Conservation (phyloP, 371 early-diverging fungal species). For the Funneliformis caledonium region DNA sequence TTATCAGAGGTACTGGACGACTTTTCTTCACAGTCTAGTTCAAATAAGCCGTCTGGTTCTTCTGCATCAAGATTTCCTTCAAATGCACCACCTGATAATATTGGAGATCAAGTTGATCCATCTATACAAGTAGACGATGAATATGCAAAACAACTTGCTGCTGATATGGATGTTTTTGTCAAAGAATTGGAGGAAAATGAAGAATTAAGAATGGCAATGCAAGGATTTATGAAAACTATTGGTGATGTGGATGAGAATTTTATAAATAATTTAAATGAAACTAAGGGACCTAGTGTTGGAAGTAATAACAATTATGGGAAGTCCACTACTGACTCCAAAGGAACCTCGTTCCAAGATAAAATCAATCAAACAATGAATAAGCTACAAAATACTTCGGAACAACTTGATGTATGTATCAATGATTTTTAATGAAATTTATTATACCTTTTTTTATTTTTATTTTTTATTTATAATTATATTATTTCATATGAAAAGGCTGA, state of each 20-base stretch:
- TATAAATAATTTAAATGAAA: background rate
- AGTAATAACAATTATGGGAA: conserved; percentile 13
- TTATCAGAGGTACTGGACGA: conserved; percentile 59
- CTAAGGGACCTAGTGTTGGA: background rate
- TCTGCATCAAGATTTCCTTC: background rate
- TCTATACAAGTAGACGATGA: conserved; percentile 65
- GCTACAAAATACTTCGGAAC: conserved; percentile 80
- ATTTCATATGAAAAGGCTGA: conserved; percentile 56
- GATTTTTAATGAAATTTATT: background rate
- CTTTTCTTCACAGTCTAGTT: conserved; percentile 45
- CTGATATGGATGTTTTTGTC: conserved; percentile 72
- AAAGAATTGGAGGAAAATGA: conserved; percentile 57
- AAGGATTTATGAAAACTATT: conserved; percentile 63
- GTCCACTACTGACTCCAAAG: conserved; percentile 29
- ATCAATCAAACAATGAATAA: conserved; percentile 87
- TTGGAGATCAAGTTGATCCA: conserved; percentile 51
- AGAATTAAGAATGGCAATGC: conserved; percentile 67
- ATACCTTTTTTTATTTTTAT: background rate
- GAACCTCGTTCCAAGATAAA: conserved; percentile 71
- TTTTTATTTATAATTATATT: background rate
- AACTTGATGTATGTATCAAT: conserved; percentile 66
- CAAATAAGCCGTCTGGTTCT: conserved; percentile 22
- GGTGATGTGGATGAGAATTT: conserved; percentile 45
- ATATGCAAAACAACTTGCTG: conserved; percentile 76
- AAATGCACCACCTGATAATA: conserved; percentile 28